A percentile compares a stretch with the other conserved stretches of the same genome.
These are phyloP conservation scores for Helotiales sp. DNA, from an alignment of 2,329 filamentous ascomycete genomes.

Conservation along the genomic window DNA sequence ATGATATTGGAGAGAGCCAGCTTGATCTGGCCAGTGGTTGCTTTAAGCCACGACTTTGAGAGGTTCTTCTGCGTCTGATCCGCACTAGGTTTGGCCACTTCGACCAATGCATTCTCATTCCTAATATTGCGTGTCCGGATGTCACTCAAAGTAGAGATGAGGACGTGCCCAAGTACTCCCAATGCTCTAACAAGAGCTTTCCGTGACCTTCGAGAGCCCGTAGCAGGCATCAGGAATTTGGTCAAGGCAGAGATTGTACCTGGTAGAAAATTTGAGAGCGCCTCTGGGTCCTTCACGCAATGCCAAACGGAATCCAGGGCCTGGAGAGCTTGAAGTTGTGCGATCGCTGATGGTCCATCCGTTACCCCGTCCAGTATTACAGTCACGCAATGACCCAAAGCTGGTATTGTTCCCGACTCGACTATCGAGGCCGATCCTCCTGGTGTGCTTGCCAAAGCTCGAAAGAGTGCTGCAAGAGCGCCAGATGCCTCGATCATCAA, in stretches of 20 bases:
- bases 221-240: slow-evolving; percentile 70
- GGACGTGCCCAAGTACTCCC: slow-evolving; percentile 58
- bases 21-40: slow-evolving; percentile 81
- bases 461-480: slow-evolving; percentile 71
- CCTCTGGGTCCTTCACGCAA: slow-evolving; percentile 72
- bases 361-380: slow-evolving; percentile 77
- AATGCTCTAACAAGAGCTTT: slow-evolving; percentile 69
- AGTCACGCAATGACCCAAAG: slow-evolving; percentile 82
- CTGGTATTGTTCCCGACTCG: slow-evolving; percentile 68
- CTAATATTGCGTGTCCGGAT: slow-evolving; percentile 54
- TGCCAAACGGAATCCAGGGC: slow-evolving; percentile 66
- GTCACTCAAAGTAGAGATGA: slow-evolving; percentile 63
- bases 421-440: slow-evolving; percentile 56
- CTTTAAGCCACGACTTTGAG: slow-evolving; percentile 71
- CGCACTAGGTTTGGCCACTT: slow-evolving; percentile 35
- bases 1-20: slow-evolving; percentile 79
- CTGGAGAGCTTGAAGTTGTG: slow-evolving; percentile 72
- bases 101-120: slow-evolving; percentile 20
- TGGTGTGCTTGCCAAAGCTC: slow-evolving; percentile 57
- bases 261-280: slow-evolving; percentile 84
- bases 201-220: slow-evolving; percentile 62
- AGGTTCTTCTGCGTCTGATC: slow-evolving; percentile 47
- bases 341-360: slow-evolving; percentile 65
- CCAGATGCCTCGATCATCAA: slow-evolving; percentile 72
- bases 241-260: slow-evolving; percentile 83